phyloP scores from a whole-genome alignment of 2,329 filamentous ascomycete genomes.

The Ascocoryne sarcoides region DNA sequence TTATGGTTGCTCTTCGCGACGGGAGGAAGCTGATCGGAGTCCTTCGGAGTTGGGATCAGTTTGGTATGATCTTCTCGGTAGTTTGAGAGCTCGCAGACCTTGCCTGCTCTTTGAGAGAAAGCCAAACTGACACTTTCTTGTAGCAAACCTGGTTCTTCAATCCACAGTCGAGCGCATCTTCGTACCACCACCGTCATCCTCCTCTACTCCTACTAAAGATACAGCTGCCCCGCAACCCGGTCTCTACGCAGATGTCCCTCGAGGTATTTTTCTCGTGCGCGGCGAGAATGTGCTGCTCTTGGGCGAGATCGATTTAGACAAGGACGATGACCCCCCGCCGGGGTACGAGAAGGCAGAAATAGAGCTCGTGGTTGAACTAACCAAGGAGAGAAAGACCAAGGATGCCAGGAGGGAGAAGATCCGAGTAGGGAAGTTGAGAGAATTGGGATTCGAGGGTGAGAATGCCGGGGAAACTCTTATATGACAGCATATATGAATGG shows the following conservation, averaged over 20 bases:
- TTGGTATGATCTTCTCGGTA: constrained; percentile 52
- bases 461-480: constrained; percentile 67
- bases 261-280: constrained; percentile 83
- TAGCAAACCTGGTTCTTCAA: constrained; percentile 91
- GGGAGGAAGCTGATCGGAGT: constrained; percentile 91
- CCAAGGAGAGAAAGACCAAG: constrained; percentile 59
- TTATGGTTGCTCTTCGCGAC: constrained; percentile 84
- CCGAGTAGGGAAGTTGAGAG: constrained; percentile 60
- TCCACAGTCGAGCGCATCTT: constrained; percentile 87
- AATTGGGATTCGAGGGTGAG: constrained; percentile 82
- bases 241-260: constrained; percentile 74
- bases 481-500: constrained; percentile 33
- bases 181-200: constrained; percentile 24
- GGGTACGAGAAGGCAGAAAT: constrained; percentile 58
- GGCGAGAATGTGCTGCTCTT: constrained; percentile 96
- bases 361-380: constrained; percentile 61
- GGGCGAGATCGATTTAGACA: constrained; percentile 94
- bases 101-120: neutral
- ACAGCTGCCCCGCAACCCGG: constrained; percentile 32
- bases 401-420: constrained; percentile 68
- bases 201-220: constrained; percentile 5
- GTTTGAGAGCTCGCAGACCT: neutral
- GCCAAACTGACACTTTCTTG: neutral
- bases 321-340: constrained; percentile 75
- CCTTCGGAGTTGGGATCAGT: constrained; percentile 93